These are phyloP conservation scores for Emiliania huxleyi DNA, from an alignment of 78 protist genomes.

Conservation along the genomic window DNA sequence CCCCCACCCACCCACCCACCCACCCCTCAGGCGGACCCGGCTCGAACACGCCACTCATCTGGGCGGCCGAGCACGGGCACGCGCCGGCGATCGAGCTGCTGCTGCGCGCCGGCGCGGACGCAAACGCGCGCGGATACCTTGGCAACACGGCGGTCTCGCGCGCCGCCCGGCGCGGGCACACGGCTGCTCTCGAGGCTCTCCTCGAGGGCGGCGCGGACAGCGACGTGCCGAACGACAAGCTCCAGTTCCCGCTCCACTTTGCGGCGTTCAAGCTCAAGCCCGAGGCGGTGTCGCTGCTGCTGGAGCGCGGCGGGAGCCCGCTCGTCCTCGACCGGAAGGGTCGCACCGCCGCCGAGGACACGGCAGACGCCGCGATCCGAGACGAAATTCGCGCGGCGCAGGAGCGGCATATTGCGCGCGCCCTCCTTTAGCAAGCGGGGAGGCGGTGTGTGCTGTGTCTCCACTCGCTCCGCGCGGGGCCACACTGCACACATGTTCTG, in stretches of 20 bases:
- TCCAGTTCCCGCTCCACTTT: conserved; percentile 22
- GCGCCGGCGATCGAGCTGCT: neutral
- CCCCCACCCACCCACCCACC: neutral
- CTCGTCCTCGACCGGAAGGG: neutral
- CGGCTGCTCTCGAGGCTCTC: neutral
- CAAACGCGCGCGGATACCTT: neutral
- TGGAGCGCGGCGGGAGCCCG: neutral
- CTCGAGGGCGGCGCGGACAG: neutral
- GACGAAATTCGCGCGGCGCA: too few species aligned
- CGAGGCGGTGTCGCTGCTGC: neutral
- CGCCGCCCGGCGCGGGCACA: neutral
- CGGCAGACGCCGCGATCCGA: neutral
- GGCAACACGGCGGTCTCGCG: conserved; percentile 12
- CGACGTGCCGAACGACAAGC: conserved; percentile 6
- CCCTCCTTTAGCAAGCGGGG: too few species aligned
- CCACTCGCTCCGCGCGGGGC: too few species aligned
- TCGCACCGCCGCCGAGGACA: conserved; percentile 25
- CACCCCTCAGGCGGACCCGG: too few species aligned
- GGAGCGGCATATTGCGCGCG: too few species aligned
- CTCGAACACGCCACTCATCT: conserved; percentile 32
- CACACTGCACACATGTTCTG: too few species aligned
- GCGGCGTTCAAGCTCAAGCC: conserved; percentile 14
- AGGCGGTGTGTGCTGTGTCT: too few species aligned
- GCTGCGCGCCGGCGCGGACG: neutral
- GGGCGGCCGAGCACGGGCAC: conserved; percentile 38